Conservation (phyloP, 768 basidiomycete species). For the Boletus huronensis region DNA sequence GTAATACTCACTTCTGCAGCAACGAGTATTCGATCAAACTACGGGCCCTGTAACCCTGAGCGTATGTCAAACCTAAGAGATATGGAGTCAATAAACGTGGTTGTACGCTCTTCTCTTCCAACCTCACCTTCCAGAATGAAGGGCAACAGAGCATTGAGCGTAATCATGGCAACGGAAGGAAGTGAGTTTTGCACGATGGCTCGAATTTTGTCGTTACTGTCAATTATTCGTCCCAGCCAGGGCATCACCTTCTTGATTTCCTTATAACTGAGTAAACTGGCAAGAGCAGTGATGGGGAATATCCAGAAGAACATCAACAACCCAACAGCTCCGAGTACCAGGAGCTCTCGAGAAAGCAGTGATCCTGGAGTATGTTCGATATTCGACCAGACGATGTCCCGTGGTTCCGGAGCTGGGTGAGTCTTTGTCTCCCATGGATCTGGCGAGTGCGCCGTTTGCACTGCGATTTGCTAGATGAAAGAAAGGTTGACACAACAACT, state of each 20-base stretch:
- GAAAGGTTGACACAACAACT: not conserved
- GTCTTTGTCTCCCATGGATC: slow-evolving; percentile 65
- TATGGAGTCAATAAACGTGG: not conserved
- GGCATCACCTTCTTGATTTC: slow-evolving; percentile 91
- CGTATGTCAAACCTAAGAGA: slow-evolving; percentile 65
- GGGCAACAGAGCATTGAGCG: slow-evolving; percentile 83
- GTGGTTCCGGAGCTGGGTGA: slow-evolving; percentile 83
- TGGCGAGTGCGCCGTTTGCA: slow-evolving; percentile 77
- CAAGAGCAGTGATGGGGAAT: slow-evolving; percentile 84
- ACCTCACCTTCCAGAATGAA: slow-evolving; percentile 80
- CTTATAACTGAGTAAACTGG: slow-evolving; percentile 83
- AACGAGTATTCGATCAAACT: slow-evolving; percentile 94
- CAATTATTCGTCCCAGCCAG: slow-evolving; percentile 82
- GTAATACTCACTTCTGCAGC: slow-evolving; percentile 71
- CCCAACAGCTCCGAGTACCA: slow-evolving; percentile 67
- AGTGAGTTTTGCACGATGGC: slow-evolving; percentile 94
- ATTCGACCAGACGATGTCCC: slow-evolving; percentile 94
- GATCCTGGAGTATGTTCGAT: slow-evolving; percentile 63
- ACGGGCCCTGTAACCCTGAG: slow-evolving; percentile 86
- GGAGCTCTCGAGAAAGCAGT: slow-evolving; percentile 60
- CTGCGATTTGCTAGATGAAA: slow-evolving; percentile 69
- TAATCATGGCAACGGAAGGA: slow-evolving; percentile 86
- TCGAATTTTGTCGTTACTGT: slow-evolving; percentile 71
- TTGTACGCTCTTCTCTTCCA: not conserved
- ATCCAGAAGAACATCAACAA: slow-evolving; percentile 88